Evolutionary conservation across 768 basidiomycete species (phyloP), one percentile per base, ranked within the genome.

Genomic region (Guyanaporus albipodus): DNA sequence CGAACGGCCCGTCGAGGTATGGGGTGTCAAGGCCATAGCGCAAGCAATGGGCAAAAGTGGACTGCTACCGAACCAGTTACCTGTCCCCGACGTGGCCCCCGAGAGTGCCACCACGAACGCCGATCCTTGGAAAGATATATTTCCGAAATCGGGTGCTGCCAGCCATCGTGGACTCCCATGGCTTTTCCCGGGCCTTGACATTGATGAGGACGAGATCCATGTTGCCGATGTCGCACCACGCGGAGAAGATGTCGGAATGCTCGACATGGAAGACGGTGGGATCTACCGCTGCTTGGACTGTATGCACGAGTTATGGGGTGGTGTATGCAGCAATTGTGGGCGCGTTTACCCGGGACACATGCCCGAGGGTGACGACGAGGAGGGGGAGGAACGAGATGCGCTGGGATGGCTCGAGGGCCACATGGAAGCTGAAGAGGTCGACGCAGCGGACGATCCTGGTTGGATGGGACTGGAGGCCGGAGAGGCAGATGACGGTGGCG

Each of bases 261-360:
- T 76, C 27, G 88, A 91, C 57, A 71, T 70, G 8, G 86, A 88
- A 53, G 88, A 90, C 48, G 85, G 82, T 10, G 84, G 82, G 1
- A 73, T 91, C n/a, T 83, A 80, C 57, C 76, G 88, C 15, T 91
- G 89, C 60, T 57, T 80, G 14, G 81, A 82, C 34, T 91, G 87
- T 53, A 75, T 82, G 73, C 80, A 90, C 57, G 89, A 91, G 66
- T 85, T 91, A 50, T 80, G 75, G 77, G 79, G 73, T 49, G 85
- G 84, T 2, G 60, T 73, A 18, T 91, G 89, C 58, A 73, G 79
- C 4, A 57, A 59, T 10, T 91, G 89, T 54, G 70, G 75, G 23
- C 74, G 85, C 27, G 63, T 62, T 17, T 88, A 87, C 56, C 70
- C 69, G 4, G 83, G 78, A 2, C 84, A 85, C 42, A 34, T 56